These are phyloP conservation scores for Penicillium bovifimosum DNA, from an alignment of 495 filamentous ascomycete genomes.

Conservation along the genomic window DNA sequence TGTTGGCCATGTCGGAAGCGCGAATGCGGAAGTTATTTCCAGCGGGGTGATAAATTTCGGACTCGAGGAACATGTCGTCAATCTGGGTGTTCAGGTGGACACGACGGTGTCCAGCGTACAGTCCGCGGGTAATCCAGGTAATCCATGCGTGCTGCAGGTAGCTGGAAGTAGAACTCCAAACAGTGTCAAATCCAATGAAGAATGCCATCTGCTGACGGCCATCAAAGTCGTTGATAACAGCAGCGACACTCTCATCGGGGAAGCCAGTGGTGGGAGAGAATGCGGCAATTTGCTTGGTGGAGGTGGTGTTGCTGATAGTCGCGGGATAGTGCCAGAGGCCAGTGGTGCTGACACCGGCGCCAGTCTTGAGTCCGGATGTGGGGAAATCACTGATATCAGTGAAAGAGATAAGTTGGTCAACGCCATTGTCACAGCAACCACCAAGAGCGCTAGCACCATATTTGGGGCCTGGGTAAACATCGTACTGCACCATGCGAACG, in stretches of 20 bases:
- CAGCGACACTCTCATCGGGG: constrained; percentile 38
- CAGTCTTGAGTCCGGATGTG: constrained; percentile 44
- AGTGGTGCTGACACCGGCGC: constrained; percentile 46
- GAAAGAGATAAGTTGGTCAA: constrained; percentile 49
- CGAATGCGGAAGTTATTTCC: constrained; percentile 46
- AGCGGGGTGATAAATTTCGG: constrained; percentile 47
- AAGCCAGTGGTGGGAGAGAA: constrained; percentile 39
- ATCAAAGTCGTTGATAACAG: constrained; percentile 55
- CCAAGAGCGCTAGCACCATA: constrained; percentile 39
- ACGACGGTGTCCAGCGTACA: constrained; percentile 52
- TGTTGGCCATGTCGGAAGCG: constrained; percentile 42
- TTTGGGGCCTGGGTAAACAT: constrained; percentile 49
- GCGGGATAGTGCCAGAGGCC: constrained; percentile 57
- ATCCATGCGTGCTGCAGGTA: constrained; percentile 61
- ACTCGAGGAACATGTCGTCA: constrained; percentile 57
- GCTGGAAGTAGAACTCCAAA: constrained; percentile 51
- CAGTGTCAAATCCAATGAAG: constrained; percentile 51
- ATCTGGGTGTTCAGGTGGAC: constrained; percentile 57
- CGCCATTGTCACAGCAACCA: constrained; percentile 45
- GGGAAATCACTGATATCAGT: constrained; percentile 44
- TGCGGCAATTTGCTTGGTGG: constrained; percentile 48
- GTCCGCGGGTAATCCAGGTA: constrained; percentile 54
- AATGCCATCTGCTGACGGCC: constrained; percentile 59
- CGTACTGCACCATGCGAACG: constrained; percentile 58
- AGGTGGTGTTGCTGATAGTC: constrained; percentile 46